These are phyloP conservation scores for Haplographium delicatum DNA, from an alignment of 495 filamentous ascomycete species.

Conservation along the genomic window DNA sequence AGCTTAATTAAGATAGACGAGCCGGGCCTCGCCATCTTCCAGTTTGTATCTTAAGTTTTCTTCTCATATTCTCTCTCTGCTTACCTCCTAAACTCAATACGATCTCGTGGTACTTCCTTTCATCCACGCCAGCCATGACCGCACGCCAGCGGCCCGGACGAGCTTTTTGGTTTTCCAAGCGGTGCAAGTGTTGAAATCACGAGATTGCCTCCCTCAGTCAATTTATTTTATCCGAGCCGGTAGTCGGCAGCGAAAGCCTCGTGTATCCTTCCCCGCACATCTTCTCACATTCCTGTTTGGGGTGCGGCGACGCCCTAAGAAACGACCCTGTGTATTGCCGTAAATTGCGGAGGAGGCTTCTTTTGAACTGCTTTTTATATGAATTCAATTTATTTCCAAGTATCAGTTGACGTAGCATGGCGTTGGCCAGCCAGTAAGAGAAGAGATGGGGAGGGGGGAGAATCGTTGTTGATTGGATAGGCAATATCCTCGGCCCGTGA, in stretches of 20 bases:
- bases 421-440: background rate
- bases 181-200: background rate
- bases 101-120: background rate
- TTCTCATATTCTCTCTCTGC: background rate
- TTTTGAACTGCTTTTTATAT: background rate
- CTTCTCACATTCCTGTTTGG: constrained; percentile 7
- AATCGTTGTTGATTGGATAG: background rate
- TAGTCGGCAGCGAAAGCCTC: constrained; percentile 1
- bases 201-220: background rate
- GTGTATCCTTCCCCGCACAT: constrained; percentile 10
- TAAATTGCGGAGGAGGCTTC: background rate
- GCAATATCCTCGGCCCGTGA: background rate
- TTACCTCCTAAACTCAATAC: background rate
- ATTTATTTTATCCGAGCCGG: background rate
- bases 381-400: background rate
- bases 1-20: background rate
- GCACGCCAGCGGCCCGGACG: background rate
- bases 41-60: no score
- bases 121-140: background rate
- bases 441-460: background rate
- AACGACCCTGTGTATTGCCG: background rate
- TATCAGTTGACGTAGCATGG: background rate
- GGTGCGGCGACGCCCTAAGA: background rate
- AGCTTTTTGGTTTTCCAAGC: background rate
- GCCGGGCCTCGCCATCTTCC: background rate